A percentile compares a stretch with the other conserved stretches of the same genome.
Conservation (phyloP, 345 rosid genomes). For the Nephelium lappaceum region DNA sequence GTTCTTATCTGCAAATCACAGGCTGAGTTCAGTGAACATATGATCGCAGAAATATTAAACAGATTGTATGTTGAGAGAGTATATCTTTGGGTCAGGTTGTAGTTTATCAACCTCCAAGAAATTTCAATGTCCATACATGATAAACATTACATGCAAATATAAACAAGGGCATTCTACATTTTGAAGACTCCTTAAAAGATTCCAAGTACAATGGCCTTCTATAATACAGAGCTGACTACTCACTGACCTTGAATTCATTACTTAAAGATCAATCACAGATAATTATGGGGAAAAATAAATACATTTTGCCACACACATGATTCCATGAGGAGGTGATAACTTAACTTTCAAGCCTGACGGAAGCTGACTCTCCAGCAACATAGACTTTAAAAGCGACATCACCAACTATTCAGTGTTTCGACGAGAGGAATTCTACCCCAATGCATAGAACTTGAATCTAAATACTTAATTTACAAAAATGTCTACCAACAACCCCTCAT, state of each 20-base stretch:
- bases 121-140: neutral
- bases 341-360: neutral
- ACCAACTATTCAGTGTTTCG: neutral
- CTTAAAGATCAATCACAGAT: neutral
- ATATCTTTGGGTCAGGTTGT: neutral
- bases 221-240: neutral
- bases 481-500: neutral
- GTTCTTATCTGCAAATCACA: constrained; percentile 76
- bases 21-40: constrained; percentile 23
- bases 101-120: neutral
- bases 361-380: neutral
- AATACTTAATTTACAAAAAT: neutral
- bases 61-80: neutral
- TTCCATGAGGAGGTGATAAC: neutral
- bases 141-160: neutral
- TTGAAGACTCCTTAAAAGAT: neutral
- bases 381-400: neutral
- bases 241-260: neutral
- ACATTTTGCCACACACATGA: neutral
- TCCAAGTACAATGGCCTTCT: neutral
- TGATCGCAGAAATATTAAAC: constrained; percentile 2
- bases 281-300: neutral
- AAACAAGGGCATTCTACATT: neutral
- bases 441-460: neutral
- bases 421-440: neutral